Base-by-base conservation (phyloP, 352 stramenopile species). In the Thalassiosira livingstoniorum region DNA sequence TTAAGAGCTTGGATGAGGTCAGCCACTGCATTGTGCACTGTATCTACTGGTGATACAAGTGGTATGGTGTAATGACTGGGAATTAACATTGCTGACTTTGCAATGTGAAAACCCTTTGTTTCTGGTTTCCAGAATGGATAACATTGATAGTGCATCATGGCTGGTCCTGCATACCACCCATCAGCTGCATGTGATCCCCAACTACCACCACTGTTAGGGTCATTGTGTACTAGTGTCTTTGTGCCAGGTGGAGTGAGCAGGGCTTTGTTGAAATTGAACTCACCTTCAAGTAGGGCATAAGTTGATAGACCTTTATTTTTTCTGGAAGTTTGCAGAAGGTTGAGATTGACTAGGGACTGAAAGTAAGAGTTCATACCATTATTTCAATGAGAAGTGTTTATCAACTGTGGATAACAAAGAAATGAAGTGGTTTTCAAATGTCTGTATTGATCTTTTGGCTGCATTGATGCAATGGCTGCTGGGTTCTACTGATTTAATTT, bases 371-470 rank as follows among this genome's bases (percentile, higher is more conserved):
- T 60, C 5, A 58, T 64, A 23, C 47, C 63, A 75, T 21, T 66
- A 25, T 60, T 74, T 54, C 2, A 78, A 11, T 18, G 61, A 34
- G 25, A 35, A 82, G 2, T 64, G 61, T 15, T 35, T 43, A 42
- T 79, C 54, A 1, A 73, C 32, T 0, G 47, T 75, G 5, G 13
- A 2, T 0, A 77, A 29, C 25, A 5, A 23, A 15, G 29, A 42
- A 13, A 78, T 60, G n/a, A 76, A 82, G 39, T 88, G 82, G 68
- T 85, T 70, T 71, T 88, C 83, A 32, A 81, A 82, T 21, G 82
- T 81, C 62, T 67, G 35, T 18, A 82, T 85, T 0, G 69, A 75
- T 39, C 51, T 43, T 79, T 86, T 43, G 4, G 79, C 79, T 47
- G 60, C 73, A 68, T 78, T 71, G 2, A 64, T 45, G 4, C 43